Base-by-base conservation (phyloP, 2,329 filamentous ascomycete species). In the Samsoniella hepiali region DNA sequence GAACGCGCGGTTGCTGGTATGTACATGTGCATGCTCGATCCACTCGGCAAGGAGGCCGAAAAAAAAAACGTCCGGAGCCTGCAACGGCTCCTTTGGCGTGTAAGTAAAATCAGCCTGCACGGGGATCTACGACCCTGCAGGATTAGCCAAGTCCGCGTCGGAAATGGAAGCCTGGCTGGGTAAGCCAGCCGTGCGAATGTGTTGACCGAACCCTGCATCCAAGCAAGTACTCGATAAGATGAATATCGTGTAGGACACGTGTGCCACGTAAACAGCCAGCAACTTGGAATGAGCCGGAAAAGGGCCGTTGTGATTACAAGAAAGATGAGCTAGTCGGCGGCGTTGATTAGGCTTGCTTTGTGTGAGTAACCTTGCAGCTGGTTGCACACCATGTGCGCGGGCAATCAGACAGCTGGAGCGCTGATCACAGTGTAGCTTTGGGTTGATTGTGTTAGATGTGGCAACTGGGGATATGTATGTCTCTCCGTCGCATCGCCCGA, bases 401-500 rank as follows among this genome's bases (percentile, higher is more conserved):
- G 22, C n/a, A 60, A 60, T 42, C 27, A 29, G 10, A 54, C 49
- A 54, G n/a, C 27, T 51, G 50, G 38, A 22, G 49, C 38, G 58
- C 49, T 40, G 49, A 53, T 61, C 36, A 8, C 36, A 45, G 38
- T 27, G 22, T 22, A 51, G 22, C 9, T 15, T 32, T 10, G n/a
- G 15, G 6, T 31, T 44, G 6, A n/a, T 32, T 17, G 38, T 40
- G 38, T 57, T 4, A 6, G 29, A 34, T 50, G 29, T 17, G 22
- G 50, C 22, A 22, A 8, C 15, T 38, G 31, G 50, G 50, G 13
- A 29, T 38, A 36, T 49, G 56, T 38, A 36, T 49, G 56, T 58
- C 47, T 60, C 38, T 34, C 47, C 58, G 47, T 60, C 58, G 47
- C 58, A 60, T 60, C 36, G 44, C 32, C 56, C 56, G 58, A 51